Evolutionary conservation across 163 green algal species (phyloP), one percentile per base, ranked within the genome.

Genomic region (Picocystis sp.): DNA sequence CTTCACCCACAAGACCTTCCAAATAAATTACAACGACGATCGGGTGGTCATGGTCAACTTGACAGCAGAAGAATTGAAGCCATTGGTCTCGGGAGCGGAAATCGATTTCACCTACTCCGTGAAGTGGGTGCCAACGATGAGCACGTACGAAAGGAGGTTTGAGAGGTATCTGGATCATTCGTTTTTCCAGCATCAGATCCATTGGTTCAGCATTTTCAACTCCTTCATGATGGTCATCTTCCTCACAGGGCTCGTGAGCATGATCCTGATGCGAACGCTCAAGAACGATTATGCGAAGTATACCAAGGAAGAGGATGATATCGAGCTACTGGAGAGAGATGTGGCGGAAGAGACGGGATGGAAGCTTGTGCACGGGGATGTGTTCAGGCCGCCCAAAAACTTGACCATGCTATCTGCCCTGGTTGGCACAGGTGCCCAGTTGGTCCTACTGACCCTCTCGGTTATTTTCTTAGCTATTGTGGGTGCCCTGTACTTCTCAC

Each of bases 171-270:
- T 97, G 21, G 88, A 97, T 65, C 89, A 90, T 76, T 83, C 78
- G 61, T 97, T 97, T 64, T 97, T 97, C 57, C 87, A 96, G 74
- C 88, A 97, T 65, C 87, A 94, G 79, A 96, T 97, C 65, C 87
- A 97, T 65, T 96, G 88, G 88, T 97, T 97, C 70, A 91, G 77
- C 58, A 90, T 97, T 55, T 83, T 95, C 77, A 97, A 97, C 73
- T 88, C 73, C 22, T 94, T 93, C 75, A 93, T 97, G 81, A 97
- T 96, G 84, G 88, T 97, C 43, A 82, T 97, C 59, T 96, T 97
- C 73, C 77, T 97, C 6, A 89, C 76, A 1, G 89, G 86, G 43
- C 69, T 97, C 21, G 86, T 96, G 15, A 79, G 84, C 41, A 92
- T 94, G 80, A 96, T 97, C 69, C 69, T 97, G 25, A 74, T 94